phyloP scores from a whole-genome alignment of 805 yeast species.

The Clavispora phyllophila region DNA sequence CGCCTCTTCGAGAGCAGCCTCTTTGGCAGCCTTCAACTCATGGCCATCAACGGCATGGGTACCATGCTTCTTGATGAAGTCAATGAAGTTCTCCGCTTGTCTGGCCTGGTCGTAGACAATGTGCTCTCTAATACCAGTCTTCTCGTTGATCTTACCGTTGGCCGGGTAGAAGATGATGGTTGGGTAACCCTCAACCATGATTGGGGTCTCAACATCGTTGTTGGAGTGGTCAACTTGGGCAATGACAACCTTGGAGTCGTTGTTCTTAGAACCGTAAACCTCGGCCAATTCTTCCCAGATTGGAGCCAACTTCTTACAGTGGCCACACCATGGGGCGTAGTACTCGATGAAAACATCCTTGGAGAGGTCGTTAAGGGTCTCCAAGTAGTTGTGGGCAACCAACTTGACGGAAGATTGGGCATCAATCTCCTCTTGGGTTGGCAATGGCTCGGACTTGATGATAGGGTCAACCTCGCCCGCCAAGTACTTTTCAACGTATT shows the following conservation, averaged over 20 bases:
- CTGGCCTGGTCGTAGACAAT: constrained; percentile 66
- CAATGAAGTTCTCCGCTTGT: constrained; percentile 63
- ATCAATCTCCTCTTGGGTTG: constrained; percentile 66
- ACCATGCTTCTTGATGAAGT: constrained; percentile 70
- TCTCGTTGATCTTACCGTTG: constrained; percentile 37
- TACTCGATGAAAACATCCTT: constrained; percentile 84
- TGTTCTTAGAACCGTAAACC: constrained; percentile 49
- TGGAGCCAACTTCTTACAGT: constrained; percentile 89
- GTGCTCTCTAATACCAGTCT: constrained; percentile 45
- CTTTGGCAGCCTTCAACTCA: constrained; percentile 14
- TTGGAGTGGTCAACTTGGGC: constrained; percentile 87
- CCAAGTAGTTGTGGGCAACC: constrained; percentile 81
- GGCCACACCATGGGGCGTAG: constrained; percentile 98
- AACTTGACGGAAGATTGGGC: constrained; percentile 60
- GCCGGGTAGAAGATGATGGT: constrained; percentile 90
- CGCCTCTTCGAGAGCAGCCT: constrained; percentile 20
- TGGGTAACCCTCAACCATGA: constrained; percentile 82
- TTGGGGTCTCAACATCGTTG: constrained; percentile 74
- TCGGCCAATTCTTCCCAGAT: constrained; percentile 81
- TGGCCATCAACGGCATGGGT: constrained; percentile 54
- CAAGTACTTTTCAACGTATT: constrained; percentile 59
- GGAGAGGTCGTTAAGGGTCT: constrained; percentile 47
- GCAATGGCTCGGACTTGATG: constrained; percentile 81
- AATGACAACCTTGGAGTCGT: constrained; percentile 52
- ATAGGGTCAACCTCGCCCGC: constrained; percentile 66